Percentiles rank a stretch among this genome's conserved stretches.
Conservation (phyloP, 1,284 basidiomycete species). For the Cutaneotrichosporon arboriforme region DNA sequence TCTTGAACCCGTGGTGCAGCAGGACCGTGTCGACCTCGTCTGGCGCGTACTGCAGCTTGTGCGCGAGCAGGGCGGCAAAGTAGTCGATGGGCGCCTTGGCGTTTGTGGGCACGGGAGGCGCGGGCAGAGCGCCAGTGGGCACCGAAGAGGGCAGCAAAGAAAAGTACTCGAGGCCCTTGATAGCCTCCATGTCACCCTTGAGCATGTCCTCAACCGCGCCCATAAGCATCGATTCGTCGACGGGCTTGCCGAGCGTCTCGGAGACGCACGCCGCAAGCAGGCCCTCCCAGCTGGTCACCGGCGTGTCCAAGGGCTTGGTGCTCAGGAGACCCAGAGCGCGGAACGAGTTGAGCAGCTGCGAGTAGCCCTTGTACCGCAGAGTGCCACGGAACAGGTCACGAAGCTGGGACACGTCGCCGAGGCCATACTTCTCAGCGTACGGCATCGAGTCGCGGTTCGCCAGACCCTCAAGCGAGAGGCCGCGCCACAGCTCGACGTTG, state of each 20-base stretch:
- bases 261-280: slow-evolving; percentile 18
- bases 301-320: slow-evolving; percentile 34
- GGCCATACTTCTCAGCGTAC: slow-evolving; percentile 68
- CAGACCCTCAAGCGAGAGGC: slow-evolving; percentile 74
- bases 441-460: slow-evolving; percentile 81
- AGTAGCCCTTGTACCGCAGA: slow-evolving; percentile 84
- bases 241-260: slow-evolving; percentile 1
- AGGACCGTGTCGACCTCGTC: slow-evolving; percentile 82
- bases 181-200: slow-evolving; percentile 39
- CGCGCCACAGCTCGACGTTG: slow-evolving; percentile 61
- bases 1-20: slow-evolving; percentile 70
- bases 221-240: slow-evolving; percentile 3
- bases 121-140: slow-evolving; percentile 2
- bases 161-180: slow-evolving; percentile 57
- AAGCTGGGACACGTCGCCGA: slow-evolving; percentile 54
- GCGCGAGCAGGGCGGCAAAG: slow-evolving; percentile 67
- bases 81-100: slow-evolving; percentile 65
- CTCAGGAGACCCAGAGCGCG: slow-evolving; percentile 68
- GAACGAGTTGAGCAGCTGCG: slow-evolving; percentile 68
- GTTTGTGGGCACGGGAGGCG: slow-evolving; percentile 5
- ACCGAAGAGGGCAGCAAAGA: slow-evolving; percentile 49
- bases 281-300: slow-evolving; percentile 29
- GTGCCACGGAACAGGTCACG: slow-evolving; percentile 79
- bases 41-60: slow-evolving; percentile 66
- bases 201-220: slow-evolving; percentile 3